Evolutionary conservation across 31 red algal species (phyloP), one percentile per base, ranked within the genome.

Genomic region (Asparagopsis taxiformis): DNA sequence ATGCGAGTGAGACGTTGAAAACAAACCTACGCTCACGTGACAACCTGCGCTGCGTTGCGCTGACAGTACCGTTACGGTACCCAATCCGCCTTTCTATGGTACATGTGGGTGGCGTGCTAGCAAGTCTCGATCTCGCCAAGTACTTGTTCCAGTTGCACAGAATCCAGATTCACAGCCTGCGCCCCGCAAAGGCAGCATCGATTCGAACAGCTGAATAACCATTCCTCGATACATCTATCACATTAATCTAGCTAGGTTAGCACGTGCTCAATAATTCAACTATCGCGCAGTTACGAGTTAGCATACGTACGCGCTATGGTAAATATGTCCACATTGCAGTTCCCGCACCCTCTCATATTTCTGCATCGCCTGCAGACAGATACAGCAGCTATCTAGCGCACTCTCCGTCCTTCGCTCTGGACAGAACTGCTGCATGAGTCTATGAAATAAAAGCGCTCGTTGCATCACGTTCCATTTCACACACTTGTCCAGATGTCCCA

Each of bases 161-260:
- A 29, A 29, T 64, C 33, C 5, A n/a, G 34, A 64, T 64, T 20
- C 26, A 64, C 13, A 32, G 16, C 60, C 6, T 20, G 17, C 4
- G 20, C 16, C 34, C 29, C 34, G 31, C 60, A 64, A n/a, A 64
- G 7, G 34, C 60, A 64, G 30, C 60, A 64, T 29, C 30, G 4
- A 36, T 32, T 32, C 9, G 60, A 64, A 13, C 9, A 64, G 5
- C 29, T 6, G 8, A 64, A 20, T 29, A 64, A 38, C 60, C 60
- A 64, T 9, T 30, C 9, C 28, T 64, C 60, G 20, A 64, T 64
- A 38, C 60, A 64, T 30, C 60, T 64, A 46, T 13, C n/a, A n/a
- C n/a, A n/a, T n/a, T n/a, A n/a, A n/a, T n/a, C n/a, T n/a, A n/a
- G n/a, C n/a, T n/a, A n/a, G n/a, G n/a, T n/a, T n/a, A n/a, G n/a